phyloP scores from a whole-genome alignment of 2,329 filamentous ascomycete genomes.

The Colletotrichum sp. region DNA sequence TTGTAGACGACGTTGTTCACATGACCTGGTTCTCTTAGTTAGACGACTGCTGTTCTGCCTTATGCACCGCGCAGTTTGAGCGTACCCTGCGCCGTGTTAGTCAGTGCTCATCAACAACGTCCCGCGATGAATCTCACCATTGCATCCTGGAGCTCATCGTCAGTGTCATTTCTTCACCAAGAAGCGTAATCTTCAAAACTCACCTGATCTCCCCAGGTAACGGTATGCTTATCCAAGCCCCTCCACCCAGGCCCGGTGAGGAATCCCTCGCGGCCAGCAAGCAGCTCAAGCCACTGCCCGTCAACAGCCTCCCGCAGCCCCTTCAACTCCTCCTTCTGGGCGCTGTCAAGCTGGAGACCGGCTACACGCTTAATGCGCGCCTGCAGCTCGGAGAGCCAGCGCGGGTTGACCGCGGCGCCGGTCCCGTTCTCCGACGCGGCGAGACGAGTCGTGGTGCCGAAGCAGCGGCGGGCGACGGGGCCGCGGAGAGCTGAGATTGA shows the following conservation, averaged over 20 bases:
- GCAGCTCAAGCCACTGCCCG: slow-evolving; percentile 70
- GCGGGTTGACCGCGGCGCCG: slow-evolving; percentile 21
- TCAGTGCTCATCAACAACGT: background rate
- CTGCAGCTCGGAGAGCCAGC: slow-evolving; percentile 32
- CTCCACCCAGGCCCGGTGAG: slow-evolving; percentile 63
- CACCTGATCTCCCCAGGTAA: slow-evolving; percentile 89
- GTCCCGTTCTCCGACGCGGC: background rate
- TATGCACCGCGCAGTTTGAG: background rate
- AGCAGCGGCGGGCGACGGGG: background rate
- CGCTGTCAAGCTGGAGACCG: background rate
- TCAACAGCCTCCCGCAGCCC: slow-evolving; percentile 4
- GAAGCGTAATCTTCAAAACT: background rate
- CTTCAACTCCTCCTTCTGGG: background rate
- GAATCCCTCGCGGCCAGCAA: slow-evolving; percentile 78
- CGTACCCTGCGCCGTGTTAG: slow-evolving; percentile 16
- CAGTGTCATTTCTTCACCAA: background rate
- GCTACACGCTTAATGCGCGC: slow-evolving; percentile 22
- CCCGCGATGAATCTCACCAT: background rate
- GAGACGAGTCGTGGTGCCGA: background rate
- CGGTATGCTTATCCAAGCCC: slow-evolving; percentile 68
- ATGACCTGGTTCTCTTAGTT: slow-evolving; percentile 49
- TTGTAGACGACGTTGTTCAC: slow-evolving; percentile 89
- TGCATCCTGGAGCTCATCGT: slow-evolving; percentile 5
- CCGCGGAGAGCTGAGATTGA: background rate
- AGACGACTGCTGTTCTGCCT: background rate